Base-by-base conservation (phyloP, 331 rosid species). In the Rosa hybrid region DNA sequence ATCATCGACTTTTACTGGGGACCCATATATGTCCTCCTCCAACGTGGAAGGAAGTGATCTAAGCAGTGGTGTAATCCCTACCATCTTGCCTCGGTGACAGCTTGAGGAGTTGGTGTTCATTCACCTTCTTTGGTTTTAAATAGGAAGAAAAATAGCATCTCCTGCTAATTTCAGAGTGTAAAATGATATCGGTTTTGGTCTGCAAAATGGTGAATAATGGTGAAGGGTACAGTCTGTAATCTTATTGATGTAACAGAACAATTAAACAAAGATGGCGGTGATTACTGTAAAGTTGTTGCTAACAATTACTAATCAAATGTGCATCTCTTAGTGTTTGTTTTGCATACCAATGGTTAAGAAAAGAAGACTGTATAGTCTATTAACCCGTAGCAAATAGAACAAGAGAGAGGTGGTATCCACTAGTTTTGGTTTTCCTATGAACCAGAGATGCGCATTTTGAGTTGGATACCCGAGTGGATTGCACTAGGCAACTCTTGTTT, bases 21-120 rank as follows among this genome's bases (percentile, higher is more conserved):
- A 86, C 76, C 86, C 76, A 12, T 39, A 84, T 51, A 57, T 68
- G 67, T 89, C 90, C 27, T 30, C 34, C 34, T 81, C 86, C 4
- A 82, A 71, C 69, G 80, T 83, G 4, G 83, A 87, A 0, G 95
- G 95, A 80, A 90, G 97, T 69, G 84, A 91, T 81, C 94, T 91
- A 53, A 73, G 79, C 72, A 93, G 97, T 20, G 94, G 83, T 30
- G 87, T 85, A 18, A 57, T 75, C 80, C 95, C 98, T 38, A 86
- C 90, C 78, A 85, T 93, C 75, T 78, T 54, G 45, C 95, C 97
- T 71, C 92, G 98, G 0, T 92, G 87, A 90, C 50, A 39, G 49
- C 27, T 27, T 68, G 30, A 41, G 27, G 72, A 68, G 70, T 65
- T 65, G 27, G 72, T 18, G 70, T 65, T 65, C 20, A 34, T 16